Evolutionary conservation across 148 eudicot species (phyloP), one percentile per base, ranked within the genome.

Genomic region (Persicaria tinctoria): DNA sequence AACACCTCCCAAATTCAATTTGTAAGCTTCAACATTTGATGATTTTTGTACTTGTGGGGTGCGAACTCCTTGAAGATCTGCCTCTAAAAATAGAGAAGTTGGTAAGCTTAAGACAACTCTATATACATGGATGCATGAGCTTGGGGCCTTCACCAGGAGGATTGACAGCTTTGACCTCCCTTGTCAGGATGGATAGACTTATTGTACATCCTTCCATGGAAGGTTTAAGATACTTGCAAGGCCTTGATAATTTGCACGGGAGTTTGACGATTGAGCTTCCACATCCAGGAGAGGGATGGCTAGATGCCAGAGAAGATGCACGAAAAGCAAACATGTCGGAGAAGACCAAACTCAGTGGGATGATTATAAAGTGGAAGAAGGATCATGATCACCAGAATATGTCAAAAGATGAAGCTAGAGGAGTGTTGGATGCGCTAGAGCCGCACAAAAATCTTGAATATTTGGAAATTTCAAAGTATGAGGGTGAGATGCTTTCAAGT

Each of bases 81-180:
- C 41, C 41, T 1, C 2, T 3, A 1, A 32, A 32, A 32, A 1
- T 32, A 32, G 41, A 32, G 41, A 32, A 32, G 41, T 32, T 81
- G 55, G 47, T 48, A 17, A 56, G 20, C 72, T 62, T 81, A 6
- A 51, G 77, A 53, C 62, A 76, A 14, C 69, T 80, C 64, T 77
- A 73, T 23, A 80, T 80, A 7, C 16, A 12, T 50, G 73, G 72
- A 23, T 71, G 82, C 68, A 27, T 23, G 45, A n/a, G 7, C 8
- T 8, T 80, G 44, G 51, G 41, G 38, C 47, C 5, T 17, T 73
- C 77, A 79, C 80, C 83, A 10, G 13, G 45, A 3, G 23, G 68
- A 8, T 47, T 80, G 20, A 51, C 41, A 3, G 55, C 38, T 2
- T 18, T 80, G 70, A 73, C 51, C 8, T 12, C 18, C 0, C 80